Conservation (phyloP, 1,284 basidiomycete genomes). For the Ganoderma boninense region DNA sequence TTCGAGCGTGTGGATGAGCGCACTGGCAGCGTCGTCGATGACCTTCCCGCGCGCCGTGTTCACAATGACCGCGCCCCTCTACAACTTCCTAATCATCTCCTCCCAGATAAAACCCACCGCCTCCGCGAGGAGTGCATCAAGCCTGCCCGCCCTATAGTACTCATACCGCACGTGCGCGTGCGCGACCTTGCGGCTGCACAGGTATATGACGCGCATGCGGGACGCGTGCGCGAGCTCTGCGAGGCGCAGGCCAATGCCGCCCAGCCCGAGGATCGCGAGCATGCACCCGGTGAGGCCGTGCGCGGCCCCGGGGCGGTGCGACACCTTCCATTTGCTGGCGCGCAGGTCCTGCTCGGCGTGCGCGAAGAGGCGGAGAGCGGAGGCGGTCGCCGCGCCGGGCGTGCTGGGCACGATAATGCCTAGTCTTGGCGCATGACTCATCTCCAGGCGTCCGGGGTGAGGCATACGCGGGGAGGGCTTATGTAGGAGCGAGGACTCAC, state of each 20-base stretch:
- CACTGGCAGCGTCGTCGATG: slow-evolving; percentile 76
- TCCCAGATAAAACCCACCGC: slow-evolving; percentile 88
- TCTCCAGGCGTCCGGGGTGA: neutral
- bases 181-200: slow-evolving; percentile 67
- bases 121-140: slow-evolving; percentile 77
- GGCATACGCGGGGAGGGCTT: neutral
- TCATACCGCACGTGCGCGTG: slow-evolving; percentile 78
- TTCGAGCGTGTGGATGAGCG: slow-evolving; percentile 84
- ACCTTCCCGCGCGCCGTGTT: slow-evolving; percentile 94
- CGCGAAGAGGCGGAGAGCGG: slow-evolving; percentile 83
- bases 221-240: slow-evolving; percentile 77
- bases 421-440: slow-evolving; percentile 41
- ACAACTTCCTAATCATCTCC: slow-evolving; percentile 82
- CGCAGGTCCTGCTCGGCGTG: slow-evolving; percentile 75
- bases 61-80: slow-evolving; percentile 82
- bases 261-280: slow-evolving; percentile 88
- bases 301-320: slow-evolving; percentile 54
- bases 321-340: slow-evolving; percentile 63
- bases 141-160: slow-evolving; percentile 67
- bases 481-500: slow-evolving; percentile 46
- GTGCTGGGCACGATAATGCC: slow-evolving; percentile 92
- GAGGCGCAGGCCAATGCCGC: slow-evolving; percentile 84
- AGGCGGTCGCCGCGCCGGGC: slow-evolving; percentile 89
- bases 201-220: slow-evolving; percentile 90
- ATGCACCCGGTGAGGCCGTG: slow-evolving; percentile 84